Percentiles rank a stretch among this genome's conserved stretches.
Conservation (phyloP, 495 filamentous ascomycete genomes). For the Trichocladium uniseriatum region DNA sequence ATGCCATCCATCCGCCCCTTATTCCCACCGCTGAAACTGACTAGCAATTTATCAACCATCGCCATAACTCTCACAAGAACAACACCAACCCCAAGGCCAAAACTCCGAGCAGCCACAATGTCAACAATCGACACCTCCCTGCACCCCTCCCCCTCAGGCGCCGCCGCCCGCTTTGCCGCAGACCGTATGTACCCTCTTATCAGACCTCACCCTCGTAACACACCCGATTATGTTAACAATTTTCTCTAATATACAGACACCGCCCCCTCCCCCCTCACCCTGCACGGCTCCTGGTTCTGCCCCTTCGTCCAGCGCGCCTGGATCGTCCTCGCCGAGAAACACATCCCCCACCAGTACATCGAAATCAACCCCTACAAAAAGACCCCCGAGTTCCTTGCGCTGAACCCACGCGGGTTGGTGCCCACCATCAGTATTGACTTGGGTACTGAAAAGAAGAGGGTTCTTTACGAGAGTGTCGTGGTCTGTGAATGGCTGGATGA, state of each 20-base stretch:
- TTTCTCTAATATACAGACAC: too few relatives aligned
- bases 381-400: conserved; percentile 47
- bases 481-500: conserved; percentile 66
- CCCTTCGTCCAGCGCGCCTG: conserved; percentile 56
- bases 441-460: conserved; percentile 34
- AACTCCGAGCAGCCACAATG: background rate
- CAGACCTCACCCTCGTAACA: too few relatives aligned
- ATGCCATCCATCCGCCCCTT: too few relatives aligned
- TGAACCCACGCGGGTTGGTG: conserved; percentile 62
- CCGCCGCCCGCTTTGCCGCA: conserved; percentile 28
- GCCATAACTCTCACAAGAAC: too few relatives aligned
- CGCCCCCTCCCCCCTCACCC: conserved; percentile 28
- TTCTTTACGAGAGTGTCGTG: conserved; percentile 58
- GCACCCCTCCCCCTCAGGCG: conserved; percentile 16
- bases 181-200: too few relatives aligned
- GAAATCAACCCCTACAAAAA: conserved; percentile 68
- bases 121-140: conserved; percentile 15
- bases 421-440: conserved; percentile 46
- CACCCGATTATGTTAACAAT: too few relatives aligned
- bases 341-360: conserved; percentile 63
- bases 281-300: conserved; percentile 45
- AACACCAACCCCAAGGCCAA: background rate
- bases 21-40: too few relatives aligned
- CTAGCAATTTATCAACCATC: too few relatives aligned
- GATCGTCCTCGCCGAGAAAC: conserved; percentile 59